Conservation (phyloP, 306 rosid genomes). For the Cyclanthera cordifolia region DNA sequence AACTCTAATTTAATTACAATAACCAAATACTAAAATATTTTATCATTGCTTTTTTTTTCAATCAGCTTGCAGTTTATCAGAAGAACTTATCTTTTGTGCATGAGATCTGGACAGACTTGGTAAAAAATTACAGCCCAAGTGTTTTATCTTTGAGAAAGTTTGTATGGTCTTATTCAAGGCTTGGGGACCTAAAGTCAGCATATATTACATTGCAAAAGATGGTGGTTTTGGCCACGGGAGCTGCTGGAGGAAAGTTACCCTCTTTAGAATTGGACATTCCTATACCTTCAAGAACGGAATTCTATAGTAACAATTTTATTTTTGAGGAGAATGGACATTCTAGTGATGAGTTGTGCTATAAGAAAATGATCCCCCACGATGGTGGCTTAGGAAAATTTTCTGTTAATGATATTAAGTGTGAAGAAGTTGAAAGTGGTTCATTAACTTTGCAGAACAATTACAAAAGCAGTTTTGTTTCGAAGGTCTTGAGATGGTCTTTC, state of each 20-base stretch:
- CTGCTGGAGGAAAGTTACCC: constrained; percentile 28
- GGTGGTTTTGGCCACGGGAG: constrained; percentile 41
- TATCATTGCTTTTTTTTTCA: constrained; percentile 22
- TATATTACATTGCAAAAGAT: constrained; percentile 45
- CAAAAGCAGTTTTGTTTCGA: constrained; percentile 17
- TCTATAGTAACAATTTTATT: constrained; percentile 21
- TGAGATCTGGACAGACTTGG: constrained; percentile 58
- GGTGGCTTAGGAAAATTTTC: constrained; percentile 18
- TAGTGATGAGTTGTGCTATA: constrained; percentile 14
- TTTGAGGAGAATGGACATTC: constrained; percentile 23
- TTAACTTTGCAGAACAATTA: constrained; percentile 15
- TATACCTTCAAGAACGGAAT: constrained; percentile 38
- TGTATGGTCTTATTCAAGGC: constrained; percentile 41
- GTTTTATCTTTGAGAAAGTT: constrained; percentile 35
- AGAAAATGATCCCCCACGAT: constrained; percentile 19
- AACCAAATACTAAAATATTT: background rate
- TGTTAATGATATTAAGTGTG: constrained; percentile 18
- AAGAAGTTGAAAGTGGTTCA: constrained; percentile 22
- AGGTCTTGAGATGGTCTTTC: constrained; percentile 50
- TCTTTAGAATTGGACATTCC: constrained; percentile 62
- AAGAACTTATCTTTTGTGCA: constrained; percentile 52
- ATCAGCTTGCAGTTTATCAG: constrained; percentile 79
- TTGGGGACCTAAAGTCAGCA: constrained; percentile 39
- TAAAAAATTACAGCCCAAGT: constrained; percentile 38
- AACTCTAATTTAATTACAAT: background rate